phyloP scores from a whole-genome alignment of 345 rosid genomes.

The Excoecaria cochinchinensis region DNA sequence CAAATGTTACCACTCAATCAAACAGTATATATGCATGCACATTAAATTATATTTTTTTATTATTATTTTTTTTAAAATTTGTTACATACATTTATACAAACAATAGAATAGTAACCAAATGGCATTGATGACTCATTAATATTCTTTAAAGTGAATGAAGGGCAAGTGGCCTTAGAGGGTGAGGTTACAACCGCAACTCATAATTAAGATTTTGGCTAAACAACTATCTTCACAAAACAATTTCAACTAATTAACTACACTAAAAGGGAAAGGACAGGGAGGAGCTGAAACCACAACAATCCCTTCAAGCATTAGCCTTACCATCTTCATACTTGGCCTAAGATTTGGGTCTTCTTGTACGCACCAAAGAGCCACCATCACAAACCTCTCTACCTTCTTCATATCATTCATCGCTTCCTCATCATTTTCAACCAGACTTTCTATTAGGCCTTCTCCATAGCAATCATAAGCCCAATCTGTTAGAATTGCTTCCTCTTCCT shows the following conservation, averaged over 20 bases:
- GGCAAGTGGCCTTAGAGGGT: no score
- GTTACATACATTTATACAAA: no score
- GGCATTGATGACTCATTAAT: no score
- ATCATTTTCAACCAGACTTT: constrained; percentile 14
- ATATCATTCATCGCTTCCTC: constrained; percentile 18
- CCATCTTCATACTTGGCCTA: constrained; percentile 22
- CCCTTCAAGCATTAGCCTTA: constrained; percentile 27
- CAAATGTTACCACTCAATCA: no score
- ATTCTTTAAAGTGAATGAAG: no score
- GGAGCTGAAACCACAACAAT: constrained; percentile 16
- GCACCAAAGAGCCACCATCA: constrained; percentile 32
- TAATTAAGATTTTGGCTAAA: constrained; percentile 37
- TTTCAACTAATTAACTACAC: background rate
- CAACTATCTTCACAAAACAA: background rate
- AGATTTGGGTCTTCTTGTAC: constrained; percentile 28
- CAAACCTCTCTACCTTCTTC: constrained; percentile 21
- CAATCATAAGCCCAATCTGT: constrained; percentile 24
- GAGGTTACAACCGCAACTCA: background rate
- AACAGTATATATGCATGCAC: no score
- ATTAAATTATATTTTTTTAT: no score
- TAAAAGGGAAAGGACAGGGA: constrained; percentile 20
- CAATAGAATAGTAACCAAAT: no score
- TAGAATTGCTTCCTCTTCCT: constrained; percentile 10
- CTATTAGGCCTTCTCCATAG: constrained; percentile 4
- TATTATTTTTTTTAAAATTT: no score